Percentiles rank a stretch among this genome's conserved stretches.
Evolutionary conservation across 2,329 filamentous ascomycete species (phyloP).

Genomic region (Diatrype stigma): DNA sequence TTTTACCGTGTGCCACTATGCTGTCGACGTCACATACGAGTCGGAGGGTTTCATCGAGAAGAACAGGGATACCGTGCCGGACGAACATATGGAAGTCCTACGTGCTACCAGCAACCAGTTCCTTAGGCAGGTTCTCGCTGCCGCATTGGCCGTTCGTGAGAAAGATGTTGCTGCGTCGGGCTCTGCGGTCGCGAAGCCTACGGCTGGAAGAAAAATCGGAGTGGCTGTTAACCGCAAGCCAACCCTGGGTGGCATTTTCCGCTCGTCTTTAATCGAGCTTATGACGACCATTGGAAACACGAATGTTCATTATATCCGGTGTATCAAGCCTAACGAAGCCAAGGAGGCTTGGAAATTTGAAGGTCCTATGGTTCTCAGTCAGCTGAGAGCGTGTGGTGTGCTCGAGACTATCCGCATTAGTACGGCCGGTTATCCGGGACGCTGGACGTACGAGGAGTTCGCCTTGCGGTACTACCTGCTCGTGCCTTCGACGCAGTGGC

Average conservation of each 20-base stretch:
- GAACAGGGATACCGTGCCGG: constrained; percentile 96
- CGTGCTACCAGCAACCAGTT: constrained; percentile 81
- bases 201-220: constrained; percentile 79
- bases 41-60: constrained; percentile 99
- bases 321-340: constrained; percentile 97
- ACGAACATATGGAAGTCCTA: constrained; percentile 95
- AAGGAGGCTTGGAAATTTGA: constrained; percentile 98
- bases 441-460: constrained; percentile 99
- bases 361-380: constrained; percentile 96
- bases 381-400: constrained; percentile 96
- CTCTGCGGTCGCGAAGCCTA: constrained; percentile 71
- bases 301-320: constrained; percentile 97
- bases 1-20: constrained; percentile 98
- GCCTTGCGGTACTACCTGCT: constrained; percentile 98
- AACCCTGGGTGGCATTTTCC: constrained; percentile 97
- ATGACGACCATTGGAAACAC: constrained; percentile 98
- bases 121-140: constrained; percentile 77
- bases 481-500: constrained; percentile 85
- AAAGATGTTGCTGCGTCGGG: constrained; percentile 69
- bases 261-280: constrained; percentile 93
- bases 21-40: constrained; percentile 96
- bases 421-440: constrained; percentile 91
- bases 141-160: constrained; percentile 81
- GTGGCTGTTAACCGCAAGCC: constrained; percentile 94
- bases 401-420: constrained; percentile 97